These are phyloP conservation scores for Eragrostis curvula DNA, from an alignment of 176 grass and related monocot species.

Conservation along the genomic window DNA sequence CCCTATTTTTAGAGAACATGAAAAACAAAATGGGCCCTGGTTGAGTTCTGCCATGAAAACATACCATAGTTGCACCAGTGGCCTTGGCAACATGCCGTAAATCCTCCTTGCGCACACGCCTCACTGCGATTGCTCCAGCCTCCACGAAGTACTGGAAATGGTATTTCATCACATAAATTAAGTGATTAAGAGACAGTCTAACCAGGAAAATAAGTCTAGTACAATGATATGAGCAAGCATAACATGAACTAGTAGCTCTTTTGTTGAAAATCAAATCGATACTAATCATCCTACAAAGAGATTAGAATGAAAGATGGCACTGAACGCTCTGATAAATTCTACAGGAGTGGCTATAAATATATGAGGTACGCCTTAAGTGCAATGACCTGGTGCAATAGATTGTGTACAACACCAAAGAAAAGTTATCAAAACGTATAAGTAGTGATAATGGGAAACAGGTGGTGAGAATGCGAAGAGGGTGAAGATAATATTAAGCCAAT, in stretches of 20 bases:
- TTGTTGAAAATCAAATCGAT: conserved; percentile 1
- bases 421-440: not conserved
- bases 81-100: conserved; percentile 95
- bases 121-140: conserved; percentile 89
- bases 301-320: not conserved
- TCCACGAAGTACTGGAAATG: conserved; percentile 87
- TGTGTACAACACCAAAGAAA: not conserved
- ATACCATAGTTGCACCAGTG: conserved; percentile 83
- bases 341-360: not conserved
- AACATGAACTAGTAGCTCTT: not conserved
- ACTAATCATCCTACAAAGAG: not conserved
- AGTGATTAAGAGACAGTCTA: not conserved
- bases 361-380: not conserved
- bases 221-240: not conserved
- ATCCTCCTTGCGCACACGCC: conserved; percentile 90
- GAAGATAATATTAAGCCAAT: not conserved
- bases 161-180: not conserved
- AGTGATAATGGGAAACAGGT: not conserved
- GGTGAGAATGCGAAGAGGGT: not conserved
- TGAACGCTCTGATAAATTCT: not conserved
- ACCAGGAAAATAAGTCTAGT: not conserved
- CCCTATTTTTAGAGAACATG: conserved; percentile 4
- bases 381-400: not conserved
- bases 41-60: conserved; percentile 47
- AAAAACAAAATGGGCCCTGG: conserved; percentile 41